Conservation (phyloP, 768 basidiomycete species). For the Phanerodontia chrysosporium region DNA sequence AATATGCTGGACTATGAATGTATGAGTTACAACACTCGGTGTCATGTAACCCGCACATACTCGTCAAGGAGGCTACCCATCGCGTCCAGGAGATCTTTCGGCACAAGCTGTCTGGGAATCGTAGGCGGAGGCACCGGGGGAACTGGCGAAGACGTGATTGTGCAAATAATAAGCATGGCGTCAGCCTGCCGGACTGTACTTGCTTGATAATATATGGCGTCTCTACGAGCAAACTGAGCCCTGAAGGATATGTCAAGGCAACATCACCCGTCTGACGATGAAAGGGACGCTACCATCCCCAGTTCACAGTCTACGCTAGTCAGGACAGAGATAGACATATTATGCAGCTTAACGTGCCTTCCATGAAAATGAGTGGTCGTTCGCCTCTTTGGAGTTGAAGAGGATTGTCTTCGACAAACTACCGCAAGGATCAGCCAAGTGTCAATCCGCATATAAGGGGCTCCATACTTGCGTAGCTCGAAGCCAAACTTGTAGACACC, state of each 20-base stretch:
- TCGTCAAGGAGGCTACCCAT: slow-evolving; percentile 77
- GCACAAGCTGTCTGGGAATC: slow-evolving; percentile 51
- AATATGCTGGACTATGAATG: slow-evolving; percentile 52
- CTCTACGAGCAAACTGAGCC: slow-evolving; percentile 78
- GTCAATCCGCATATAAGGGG: too few species aligned
- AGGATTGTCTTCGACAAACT: slow-evolving; percentile 45
- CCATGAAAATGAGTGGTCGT: slow-evolving; percentile 77
- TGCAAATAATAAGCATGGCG: slow-evolving; percentile 73
- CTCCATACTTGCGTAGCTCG: slow-evolving; percentile 62
- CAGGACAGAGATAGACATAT: neutral
- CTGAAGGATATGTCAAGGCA: slow-evolving; percentile 86
- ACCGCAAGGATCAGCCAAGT: too few species aligned
- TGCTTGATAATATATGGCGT: slow-evolving; percentile 61
- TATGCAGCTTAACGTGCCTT: slow-evolving; percentile 37
- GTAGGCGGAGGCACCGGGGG: slow-evolving; percentile 42
- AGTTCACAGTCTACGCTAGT: neutral
- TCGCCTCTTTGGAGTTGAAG: slow-evolving; percentile 71
- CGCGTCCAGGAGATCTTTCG: slow-evolving; percentile 61
- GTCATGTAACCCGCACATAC: neutral
- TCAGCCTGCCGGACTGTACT: slow-evolving; percentile 51
- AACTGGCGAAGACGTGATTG: slow-evolving; percentile 64
- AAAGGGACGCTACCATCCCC: slow-evolving; percentile 12
- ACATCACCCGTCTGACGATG: too few species aligned
- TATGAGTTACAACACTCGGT: neutral
- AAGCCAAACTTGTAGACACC: slow-evolving; percentile 85